Percentiles rank a stretch among this genome's conserved stretches.
phyloP scores from a whole-genome alignment of 2,329 filamentous ascomycete species.

The Scortechinia acanthostroma region DNA sequence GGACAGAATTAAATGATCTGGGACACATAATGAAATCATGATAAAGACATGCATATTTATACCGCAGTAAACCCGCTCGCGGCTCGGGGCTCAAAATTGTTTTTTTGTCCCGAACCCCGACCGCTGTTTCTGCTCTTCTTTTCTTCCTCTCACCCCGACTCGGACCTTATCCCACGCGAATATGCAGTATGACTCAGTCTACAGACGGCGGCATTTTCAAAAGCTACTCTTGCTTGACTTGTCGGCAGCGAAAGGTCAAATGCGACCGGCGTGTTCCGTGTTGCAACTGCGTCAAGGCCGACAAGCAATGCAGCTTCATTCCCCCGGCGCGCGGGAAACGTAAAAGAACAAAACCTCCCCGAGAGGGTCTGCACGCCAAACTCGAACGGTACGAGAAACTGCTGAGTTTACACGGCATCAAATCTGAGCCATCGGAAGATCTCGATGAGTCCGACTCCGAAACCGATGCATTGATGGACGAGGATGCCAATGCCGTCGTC shows the following conservation, averaged over 20 bases:
- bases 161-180: too few species aligned
- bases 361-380: slow-evolving; percentile 68
- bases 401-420: slow-evolving; percentile 56
- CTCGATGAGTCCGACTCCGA: slow-evolving; percentile 16
- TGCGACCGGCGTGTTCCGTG: slow-evolving; percentile 71
- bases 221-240: slow-evolving; percentile 58
- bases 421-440: slow-evolving; percentile 59
- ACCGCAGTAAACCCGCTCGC: too few species aligned
- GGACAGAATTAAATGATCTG: too few species aligned
- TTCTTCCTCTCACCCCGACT: too few species aligned
- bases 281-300: slow-evolving; percentile 57
- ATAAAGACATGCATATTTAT: too few species aligned
- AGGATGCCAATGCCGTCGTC: neutral
- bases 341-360: slow-evolving; percentile 34
- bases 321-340: slow-evolving; percentile 51
- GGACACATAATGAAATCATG: too few species aligned
- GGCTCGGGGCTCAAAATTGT: too few species aligned
- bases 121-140: too few species aligned
- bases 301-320: slow-evolving; percentile 52
- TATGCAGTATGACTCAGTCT: too few species aligned
- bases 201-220: too few species aligned
- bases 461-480: neutral
- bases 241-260: slow-evolving; percentile 70
- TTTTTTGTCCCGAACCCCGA: too few species aligned
- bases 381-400: slow-evolving; percentile 62